Base-by-base conservation (phyloP, 257 asterid genomes). In the Fraxinus anomala region DNA sequence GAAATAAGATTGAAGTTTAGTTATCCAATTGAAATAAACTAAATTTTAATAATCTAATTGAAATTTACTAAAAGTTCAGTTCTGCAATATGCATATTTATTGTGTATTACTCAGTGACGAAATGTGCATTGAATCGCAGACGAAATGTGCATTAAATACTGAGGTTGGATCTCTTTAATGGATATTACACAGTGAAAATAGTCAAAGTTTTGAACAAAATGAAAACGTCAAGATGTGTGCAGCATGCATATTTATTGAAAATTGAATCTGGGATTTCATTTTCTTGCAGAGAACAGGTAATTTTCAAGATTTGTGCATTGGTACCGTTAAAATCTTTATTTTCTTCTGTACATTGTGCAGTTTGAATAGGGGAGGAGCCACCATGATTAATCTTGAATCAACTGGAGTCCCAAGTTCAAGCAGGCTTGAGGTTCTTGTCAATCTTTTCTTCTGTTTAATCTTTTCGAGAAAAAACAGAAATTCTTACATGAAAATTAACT, bases 381-480 rank as follows among this genome's bases (percentile, higher is more conserved):
- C 76, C 69, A 84, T 85, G 91, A 61, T 51, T 56, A 77, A 23
- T 30, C 73, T 0, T 44, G 83, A 83, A 40, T 63, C 82, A 5
- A 75, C 54, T 54, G 84, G 19, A 2, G 70, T 49, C 39, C 49
- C 93, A 47, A 70, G 14, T 69, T 90, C 92, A 36, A 82, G 90
- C 42, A 89, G 88, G 87, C 88, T 93, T 81, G 93, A 91, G 98
- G 98, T 93, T 81, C 75, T 88, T 85, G 72, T 67, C 44, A 6
- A 19, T 30, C 39, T 12, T n/a, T 11, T 19, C 17, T 36, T 33
- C 12, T 49, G n/a, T 49, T 5, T 26, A 23, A 51, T 67, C 37
- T 66, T 23, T 37, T 2, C 9, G 39, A n/a, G 21, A 1, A 12
- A 26, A 5, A 36, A 0, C 1, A 23, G 66, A 42, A 37, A n/a